Percentiles rank a stretch among this genome's conserved stretches.
Conservation (phyloP, 257 asterid species). For the Solanum chaucha region DNA sequence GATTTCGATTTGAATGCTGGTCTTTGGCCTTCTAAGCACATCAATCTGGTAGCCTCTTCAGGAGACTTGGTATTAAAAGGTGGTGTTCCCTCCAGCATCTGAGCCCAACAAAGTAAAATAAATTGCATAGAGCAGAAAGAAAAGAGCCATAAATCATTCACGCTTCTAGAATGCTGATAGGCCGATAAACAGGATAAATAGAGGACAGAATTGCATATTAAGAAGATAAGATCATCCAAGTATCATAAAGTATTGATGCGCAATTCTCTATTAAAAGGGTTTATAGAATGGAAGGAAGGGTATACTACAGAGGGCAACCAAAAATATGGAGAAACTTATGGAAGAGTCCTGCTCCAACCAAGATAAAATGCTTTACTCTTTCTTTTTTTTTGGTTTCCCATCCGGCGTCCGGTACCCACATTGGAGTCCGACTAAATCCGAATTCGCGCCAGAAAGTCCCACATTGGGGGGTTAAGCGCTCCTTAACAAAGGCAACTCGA, state of each 20-base stretch:
- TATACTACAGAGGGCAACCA: too few relatives aligned
- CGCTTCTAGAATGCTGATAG: neutral
- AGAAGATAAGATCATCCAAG: neutral
- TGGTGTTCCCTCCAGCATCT: slow-evolving; percentile 88
- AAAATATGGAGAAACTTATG: too few relatives aligned
- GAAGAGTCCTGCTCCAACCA: too few relatives aligned
- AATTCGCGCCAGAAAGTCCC: too few relatives aligned
- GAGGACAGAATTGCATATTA: neutral
- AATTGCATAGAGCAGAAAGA: neutral
- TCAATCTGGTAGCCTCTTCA: slow-evolving; percentile 46
- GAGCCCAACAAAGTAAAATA: slow-evolving; percentile 1
- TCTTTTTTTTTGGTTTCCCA: too few relatives aligned
- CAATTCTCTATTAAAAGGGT: too few relatives aligned
- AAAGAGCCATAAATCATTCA: neutral
- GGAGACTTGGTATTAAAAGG: slow-evolving; percentile 76
- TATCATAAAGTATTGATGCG: neutral
- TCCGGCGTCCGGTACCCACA: too few relatives aligned
- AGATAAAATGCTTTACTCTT: too few relatives aligned
- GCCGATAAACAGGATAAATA: neutral
- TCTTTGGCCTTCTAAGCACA: slow-evolving; percentile 69
- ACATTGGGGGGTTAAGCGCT: too few relatives aligned
- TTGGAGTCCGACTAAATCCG: too few relatives aligned
- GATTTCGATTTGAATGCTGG: slow-evolving; percentile 74
- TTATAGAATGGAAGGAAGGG: too few relatives aligned
- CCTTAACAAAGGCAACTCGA: too few relatives aligned